Conservation (phyloP, 352 stramenopile genomes). For the Phytophthora idaei region DNA sequence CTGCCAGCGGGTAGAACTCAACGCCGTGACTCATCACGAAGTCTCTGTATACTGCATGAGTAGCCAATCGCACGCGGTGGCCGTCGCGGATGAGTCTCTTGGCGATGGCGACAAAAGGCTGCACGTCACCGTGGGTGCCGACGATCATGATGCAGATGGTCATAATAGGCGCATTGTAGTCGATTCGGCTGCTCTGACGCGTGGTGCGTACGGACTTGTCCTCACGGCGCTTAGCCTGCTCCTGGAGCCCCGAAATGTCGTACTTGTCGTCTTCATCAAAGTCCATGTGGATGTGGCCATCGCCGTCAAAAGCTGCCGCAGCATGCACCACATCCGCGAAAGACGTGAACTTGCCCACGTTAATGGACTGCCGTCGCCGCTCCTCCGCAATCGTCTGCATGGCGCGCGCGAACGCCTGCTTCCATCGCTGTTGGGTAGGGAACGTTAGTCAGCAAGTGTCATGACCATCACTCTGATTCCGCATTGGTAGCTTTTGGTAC, state of each 20-base stretch:
- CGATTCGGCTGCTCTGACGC: constrained; percentile 21
- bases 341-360: constrained; percentile 20
- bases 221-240: constrained; percentile 31
- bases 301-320: constrained; percentile 47
- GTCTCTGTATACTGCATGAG: constrained; percentile 87
- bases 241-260: constrained; percentile 45
- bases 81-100: constrained; percentile 83
- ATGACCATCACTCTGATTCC: constrained; percentile 29
- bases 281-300: constrained; percentile 58
- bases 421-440: constrained; percentile 37
- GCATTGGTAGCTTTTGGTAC: constrained; percentile 14
- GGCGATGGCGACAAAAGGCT: constrained; percentile 88
- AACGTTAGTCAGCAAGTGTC: constrained; percentile 3
- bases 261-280: constrained; percentile 52
- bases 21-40: constrained; percentile 78
- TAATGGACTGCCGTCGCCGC: constrained; percentile 14
- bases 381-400: constrained; percentile 34
- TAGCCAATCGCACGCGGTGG: constrained; percentile 92
- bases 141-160: constrained; percentile 92
- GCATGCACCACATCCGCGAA: constrained; percentile 55
- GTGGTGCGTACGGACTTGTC: constrained; percentile 23
- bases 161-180: constrained; percentile 50
- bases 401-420: constrained; percentile 24
- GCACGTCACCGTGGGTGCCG: constrained; percentile 87
- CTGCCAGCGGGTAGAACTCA: constrained; percentile 82